Conservation (phyloP, 306 rosid species). For the Vicia villosa region DNA sequence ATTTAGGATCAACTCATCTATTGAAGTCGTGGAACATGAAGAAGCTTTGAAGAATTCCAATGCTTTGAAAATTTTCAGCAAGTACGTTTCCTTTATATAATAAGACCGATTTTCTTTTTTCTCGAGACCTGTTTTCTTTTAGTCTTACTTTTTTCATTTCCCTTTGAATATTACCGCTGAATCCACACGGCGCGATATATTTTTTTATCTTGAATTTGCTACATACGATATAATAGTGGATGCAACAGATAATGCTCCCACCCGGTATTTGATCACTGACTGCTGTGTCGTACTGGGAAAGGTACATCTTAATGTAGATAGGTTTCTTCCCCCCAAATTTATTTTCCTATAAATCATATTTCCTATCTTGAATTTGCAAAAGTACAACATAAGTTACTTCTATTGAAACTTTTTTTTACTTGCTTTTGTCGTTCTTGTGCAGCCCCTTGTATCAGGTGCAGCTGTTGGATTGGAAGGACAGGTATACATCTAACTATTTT, state of each 20-base stretch:
- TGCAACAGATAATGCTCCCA: conserved; percentile 98
- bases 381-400: not conserved
- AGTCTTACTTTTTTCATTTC: not conserved
- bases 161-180: conserved; percentile 5
- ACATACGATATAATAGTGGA: conserved; percentile 88
- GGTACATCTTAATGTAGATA: conserved; percentile 48
- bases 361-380: no score
- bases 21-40: conserved; percentile 75
- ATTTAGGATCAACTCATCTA: conserved; percentile 77
- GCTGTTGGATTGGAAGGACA: conserved; percentile 98
- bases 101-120: not conserved
- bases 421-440: conserved; percentile 42
- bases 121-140: conserved; percentile 3
- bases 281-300: conserved; percentile 95
- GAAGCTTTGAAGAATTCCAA: conserved; percentile 86
- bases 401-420: conserved; percentile 21
- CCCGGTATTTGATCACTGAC: conserved; percentile 92
- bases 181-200: not conserved
- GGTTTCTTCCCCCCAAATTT: no score
- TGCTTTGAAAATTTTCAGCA: conserved; percentile 81
- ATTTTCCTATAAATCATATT: no score
- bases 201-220: conserved; percentile 24
- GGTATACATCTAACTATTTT: conserved; percentile 48
- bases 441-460: conserved; percentile 99
- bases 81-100: conserved; percentile 58